phyloP scores from a whole-genome alignment of 2,329 filamentous ascomycete species.

The Didymella pinodella region DNA sequence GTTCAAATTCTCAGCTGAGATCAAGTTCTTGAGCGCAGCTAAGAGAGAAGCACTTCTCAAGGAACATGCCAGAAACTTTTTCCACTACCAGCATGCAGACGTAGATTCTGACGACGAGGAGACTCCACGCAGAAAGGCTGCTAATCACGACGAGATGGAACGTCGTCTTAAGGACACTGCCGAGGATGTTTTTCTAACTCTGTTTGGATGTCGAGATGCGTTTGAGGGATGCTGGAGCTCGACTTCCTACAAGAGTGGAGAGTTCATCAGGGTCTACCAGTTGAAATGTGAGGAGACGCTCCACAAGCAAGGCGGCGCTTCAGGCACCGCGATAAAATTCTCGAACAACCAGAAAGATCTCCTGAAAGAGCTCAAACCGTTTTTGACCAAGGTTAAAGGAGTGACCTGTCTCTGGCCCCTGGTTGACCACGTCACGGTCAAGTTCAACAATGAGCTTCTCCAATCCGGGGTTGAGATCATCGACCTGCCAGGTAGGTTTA shows the following conservation, averaged over 20 bases:
- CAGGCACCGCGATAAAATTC: background rate
- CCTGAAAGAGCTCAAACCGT: background rate
- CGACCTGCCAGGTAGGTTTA: background rate
- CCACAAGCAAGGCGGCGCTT: background rate
- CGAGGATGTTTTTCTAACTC: background rate
- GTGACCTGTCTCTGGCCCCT: background rate
- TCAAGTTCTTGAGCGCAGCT: background rate
- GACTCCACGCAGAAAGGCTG: background rate
- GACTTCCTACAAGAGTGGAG: background rate
- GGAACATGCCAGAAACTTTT: background rate
- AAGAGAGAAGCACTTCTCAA: background rate
- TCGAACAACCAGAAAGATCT: background rate
- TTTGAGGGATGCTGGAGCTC: background rate
- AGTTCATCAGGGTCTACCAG: background rate
- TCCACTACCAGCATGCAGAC: background rate
- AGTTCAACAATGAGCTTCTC: background rate
- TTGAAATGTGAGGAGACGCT: background rate
- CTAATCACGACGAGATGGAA: background rate
- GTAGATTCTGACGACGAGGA: background rate
- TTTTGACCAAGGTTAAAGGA: background rate
- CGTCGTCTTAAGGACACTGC: background rate
- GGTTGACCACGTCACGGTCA: background rate
- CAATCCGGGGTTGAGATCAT: background rate
- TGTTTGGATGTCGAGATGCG: background rate
- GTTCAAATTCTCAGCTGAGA: background rate